Conservation (phyloP, 2,329 filamentous ascomycete species). For the Cladosporium sp. region DNA sequence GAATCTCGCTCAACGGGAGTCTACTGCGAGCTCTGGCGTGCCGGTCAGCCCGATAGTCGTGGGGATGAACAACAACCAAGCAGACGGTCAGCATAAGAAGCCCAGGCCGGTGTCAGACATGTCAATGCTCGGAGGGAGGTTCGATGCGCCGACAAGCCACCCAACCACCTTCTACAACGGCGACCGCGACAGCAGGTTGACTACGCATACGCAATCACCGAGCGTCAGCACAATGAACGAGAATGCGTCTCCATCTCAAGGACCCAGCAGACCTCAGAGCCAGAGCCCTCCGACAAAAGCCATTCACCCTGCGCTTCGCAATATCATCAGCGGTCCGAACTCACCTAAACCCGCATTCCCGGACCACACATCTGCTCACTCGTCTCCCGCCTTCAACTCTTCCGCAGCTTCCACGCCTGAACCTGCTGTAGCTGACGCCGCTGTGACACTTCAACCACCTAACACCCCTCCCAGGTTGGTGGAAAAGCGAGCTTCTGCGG, state of each 20-base stretch:
- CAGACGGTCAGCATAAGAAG: slow-evolving; percentile 11
- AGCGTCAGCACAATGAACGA: background rate
- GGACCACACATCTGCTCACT: background rate
- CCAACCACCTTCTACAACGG: background rate
- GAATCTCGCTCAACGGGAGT: slow-evolving; percentile 15
- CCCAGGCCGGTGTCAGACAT: slow-evolving; percentile 18
- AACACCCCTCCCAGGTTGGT: slow-evolving; percentile 20
- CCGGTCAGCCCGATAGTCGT: slow-evolving; percentile 22
- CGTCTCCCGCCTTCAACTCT: slow-evolving; percentile 3
- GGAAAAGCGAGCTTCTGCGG: slow-evolving; percentile 26
- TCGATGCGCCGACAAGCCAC: background rate
- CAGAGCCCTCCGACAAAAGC: background rate
- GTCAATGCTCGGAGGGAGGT: slow-evolving; percentile 7
- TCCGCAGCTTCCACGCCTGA: slow-evolving; percentile 6
- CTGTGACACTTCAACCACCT: slow-evolving; percentile 12
- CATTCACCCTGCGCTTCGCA: slow-evolving; percentile 8
- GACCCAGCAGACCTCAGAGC: background rate
- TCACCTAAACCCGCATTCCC: slow-evolving; percentile 2
- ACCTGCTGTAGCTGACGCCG: slow-evolving; percentile 1
- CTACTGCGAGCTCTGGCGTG: slow-evolving; percentile 15
- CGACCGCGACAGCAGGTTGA: background rate
- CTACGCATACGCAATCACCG: background rate
- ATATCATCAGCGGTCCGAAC: slow-evolving; percentile 1
- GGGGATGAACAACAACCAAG: slow-evolving; percentile 13
- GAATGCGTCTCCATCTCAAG: background rate